A percentile compares a stretch with the other conserved stretches of the same genome.
These are phyloP conservation scores for Rhodotorula sp. DNA, from an alignment of 1,284 basidiomycete genomes.

Conservation along the genomic window DNA sequence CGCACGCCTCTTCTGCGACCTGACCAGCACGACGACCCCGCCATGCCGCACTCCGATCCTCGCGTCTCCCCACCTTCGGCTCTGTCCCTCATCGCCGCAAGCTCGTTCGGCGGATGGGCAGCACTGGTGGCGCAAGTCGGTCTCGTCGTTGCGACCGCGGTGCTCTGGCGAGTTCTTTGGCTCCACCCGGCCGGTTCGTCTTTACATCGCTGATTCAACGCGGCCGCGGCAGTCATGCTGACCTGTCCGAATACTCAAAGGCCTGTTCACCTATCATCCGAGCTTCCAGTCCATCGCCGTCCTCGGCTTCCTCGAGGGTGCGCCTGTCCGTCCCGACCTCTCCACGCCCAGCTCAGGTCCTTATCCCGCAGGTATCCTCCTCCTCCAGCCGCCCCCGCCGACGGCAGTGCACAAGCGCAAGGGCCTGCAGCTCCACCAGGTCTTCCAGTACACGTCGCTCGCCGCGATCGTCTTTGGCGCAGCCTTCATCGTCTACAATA, in stretches of 20 bases:
- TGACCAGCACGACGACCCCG: neutral
- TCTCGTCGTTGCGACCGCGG: constrained; percentile 2
- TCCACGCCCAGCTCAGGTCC: too few species aligned
- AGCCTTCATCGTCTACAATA: constrained; percentile 43
- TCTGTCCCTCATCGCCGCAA: neutral
- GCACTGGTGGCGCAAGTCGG: constrained; percentile 10
- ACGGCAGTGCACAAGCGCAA: constrained; percentile 33
- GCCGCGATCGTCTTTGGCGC: constrained; percentile 35
- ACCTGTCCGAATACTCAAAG: neutral
- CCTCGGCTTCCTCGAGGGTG: constrained; percentile 41
- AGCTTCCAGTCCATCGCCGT: constrained; percentile 39
- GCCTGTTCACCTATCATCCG: constrained; percentile 45
- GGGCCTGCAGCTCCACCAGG: constrained; percentile 41
- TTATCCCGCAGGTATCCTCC: constrained; percentile 31
- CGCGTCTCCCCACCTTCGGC: neutral
- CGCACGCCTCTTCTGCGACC: neutral
- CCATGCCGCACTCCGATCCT: neutral
- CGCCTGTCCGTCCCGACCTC: neutral
- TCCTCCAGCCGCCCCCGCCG: constrained; percentile 40
- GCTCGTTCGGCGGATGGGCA: neutral
- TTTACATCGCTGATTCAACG: too few species aligned
- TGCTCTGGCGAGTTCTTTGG: constrained; percentile 13
- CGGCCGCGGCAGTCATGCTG: neutral
- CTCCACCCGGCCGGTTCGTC: constrained; percentile 22
- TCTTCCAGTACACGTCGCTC: constrained; percentile 39